Percentiles rank a stretch among this genome's conserved stretches.
phyloP scores from a whole-genome alignment of 306 rosid species.

The Cajanus cajan region DNA sequence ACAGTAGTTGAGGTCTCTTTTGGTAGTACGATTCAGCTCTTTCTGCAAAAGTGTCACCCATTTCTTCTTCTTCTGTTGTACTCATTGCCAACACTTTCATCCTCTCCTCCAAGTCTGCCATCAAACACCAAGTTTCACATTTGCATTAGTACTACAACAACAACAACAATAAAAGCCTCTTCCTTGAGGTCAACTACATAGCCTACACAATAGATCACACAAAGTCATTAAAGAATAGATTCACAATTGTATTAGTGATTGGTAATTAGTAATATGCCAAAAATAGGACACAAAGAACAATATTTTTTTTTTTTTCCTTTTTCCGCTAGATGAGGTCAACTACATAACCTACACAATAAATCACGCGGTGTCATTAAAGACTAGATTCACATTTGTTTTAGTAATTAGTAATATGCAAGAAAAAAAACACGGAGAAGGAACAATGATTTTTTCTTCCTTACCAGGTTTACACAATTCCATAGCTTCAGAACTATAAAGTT shows the following conservation, averaged over 20 bases:
- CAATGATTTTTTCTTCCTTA: not conserved
- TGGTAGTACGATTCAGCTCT: conserved; percentile 90
- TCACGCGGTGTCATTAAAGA: no score
- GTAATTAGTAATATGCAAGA: not conserved
- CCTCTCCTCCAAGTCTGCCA: conserved; percentile 82
- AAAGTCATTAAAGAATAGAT: not conserved
- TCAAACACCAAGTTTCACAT: conserved; percentile 2
- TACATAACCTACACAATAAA: not conserved
- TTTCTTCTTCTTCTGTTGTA: conserved; percentile 41
- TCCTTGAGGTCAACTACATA: no score
- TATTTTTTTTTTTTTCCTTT: no score
- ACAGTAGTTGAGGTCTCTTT: conserved; percentile 79
- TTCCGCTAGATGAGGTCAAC: not conserved
- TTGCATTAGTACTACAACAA: not conserved
- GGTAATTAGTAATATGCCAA: not conserved
- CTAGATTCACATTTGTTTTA: not conserved
- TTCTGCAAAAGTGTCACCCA: conserved; percentile 74
- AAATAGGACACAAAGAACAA: not conserved
- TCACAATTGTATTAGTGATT: not conserved
- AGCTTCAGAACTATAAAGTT: not conserved
- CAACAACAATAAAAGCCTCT: not conserved
- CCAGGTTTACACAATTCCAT: conserved; percentile 43
- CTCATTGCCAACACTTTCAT: conserved; percentile 56
- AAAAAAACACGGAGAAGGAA: not conserved
- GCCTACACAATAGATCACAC: not conserved